These are phyloP conservation scores for Syncephalastrum contaminatum DNA, from an alignment of 371 early-diverging fungal species.

Conservation along the genomic window DNA sequence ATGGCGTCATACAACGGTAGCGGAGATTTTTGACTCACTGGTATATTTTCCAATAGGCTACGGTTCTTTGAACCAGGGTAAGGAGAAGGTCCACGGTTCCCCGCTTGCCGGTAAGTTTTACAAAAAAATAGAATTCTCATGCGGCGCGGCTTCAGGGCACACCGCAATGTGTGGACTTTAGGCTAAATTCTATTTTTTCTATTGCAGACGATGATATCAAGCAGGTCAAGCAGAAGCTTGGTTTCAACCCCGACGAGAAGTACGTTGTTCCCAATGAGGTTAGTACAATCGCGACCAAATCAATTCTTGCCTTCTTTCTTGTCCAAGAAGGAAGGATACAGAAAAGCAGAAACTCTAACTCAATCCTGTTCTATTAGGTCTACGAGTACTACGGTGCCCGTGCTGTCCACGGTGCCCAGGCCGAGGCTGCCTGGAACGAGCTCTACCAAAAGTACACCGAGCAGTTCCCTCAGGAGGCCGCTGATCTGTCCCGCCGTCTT, in stretches of 20 bases:
- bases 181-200: slow-evolving; percentile 50
- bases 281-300: slow-evolving; percentile 9
- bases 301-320: not conserved
- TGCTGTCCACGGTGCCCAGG: slow-evolving; percentile 53
- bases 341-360: slow-evolving; percentile 5
- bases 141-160: too few species aligned
- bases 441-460: slow-evolving; percentile 59
- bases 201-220: slow-evolving; percentile 75
- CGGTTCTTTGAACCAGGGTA: slow-evolving; percentile 84
- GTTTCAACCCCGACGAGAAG: slow-evolving; percentile 71
- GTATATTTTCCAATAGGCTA: slow-evolving; percentile 31
- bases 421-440: slow-evolving; percentile 71
- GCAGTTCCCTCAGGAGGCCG: slow-evolving; percentile 59
- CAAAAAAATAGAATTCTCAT: not conserved
- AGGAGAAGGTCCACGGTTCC: slow-evolving; percentile 84
- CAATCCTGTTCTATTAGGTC: slow-evolving; percentile 24
- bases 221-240: slow-evolving; percentile 79
- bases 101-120: slow-evolving; percentile 63
- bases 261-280: slow-evolving; percentile 63
- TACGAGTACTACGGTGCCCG: slow-evolving; percentile 63
- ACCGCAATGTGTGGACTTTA: slow-evolving; percentile 10
- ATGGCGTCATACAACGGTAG: slow-evolving; percentile 7
- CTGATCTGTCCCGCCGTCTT: slow-evolving; percentile 76
- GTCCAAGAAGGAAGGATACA: slow-evolving; percentile 1
- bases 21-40: slow-evolving; percentile 6